Evolutionary conservation across 1,284 basidiomycete genomes (phyloP).

Genomic region (Leccinum subrobustum): DNA sequence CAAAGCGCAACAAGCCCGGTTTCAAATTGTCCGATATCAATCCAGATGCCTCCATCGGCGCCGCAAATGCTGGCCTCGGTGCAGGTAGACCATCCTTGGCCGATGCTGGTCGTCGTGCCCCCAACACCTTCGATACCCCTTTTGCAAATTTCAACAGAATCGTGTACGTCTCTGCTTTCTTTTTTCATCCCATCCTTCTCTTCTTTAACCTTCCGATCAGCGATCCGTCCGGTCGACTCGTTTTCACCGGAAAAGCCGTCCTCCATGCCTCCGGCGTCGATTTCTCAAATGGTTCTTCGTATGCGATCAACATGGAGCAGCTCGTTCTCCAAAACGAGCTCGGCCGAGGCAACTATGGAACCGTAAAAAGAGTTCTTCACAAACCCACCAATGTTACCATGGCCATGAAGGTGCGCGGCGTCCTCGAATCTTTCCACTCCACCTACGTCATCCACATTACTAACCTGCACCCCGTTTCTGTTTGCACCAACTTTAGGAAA

Average conservation of each 20-base stretch:
- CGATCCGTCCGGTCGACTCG: conserved; percentile 92
- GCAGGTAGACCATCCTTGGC: conserved; percentile 56
- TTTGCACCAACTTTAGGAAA: conserved; percentile 65
- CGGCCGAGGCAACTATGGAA: conserved; percentile 96
- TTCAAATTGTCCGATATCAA: conserved; percentile 67
- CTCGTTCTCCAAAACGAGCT: conserved; percentile 90
- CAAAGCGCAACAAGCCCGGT: conserved; percentile 54
- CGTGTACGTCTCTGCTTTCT: conserved; percentile 59
- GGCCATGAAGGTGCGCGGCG: conserved; percentile 89
- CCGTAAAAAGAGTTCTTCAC: conserved; percentile 94
- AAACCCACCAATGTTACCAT: conserved; percentile 93
- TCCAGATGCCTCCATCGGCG: conserved; percentile 45
- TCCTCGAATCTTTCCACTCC: not conserved
- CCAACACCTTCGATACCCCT: conserved; percentile 62
- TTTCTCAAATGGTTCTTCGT: conserved; percentile 90
- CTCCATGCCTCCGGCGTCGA: conserved; percentile 92
- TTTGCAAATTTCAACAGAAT: conserved; percentile 95
- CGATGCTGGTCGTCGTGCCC: conserved; percentile 43
- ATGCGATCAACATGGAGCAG: conserved; percentile 95
- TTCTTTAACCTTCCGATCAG: conserved; percentile 39
- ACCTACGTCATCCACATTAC: conserved; percentile 7
- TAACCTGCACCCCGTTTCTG: conserved; percentile 8
- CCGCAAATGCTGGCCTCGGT: conserved; percentile 66
- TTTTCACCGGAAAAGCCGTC: conserved; percentile 92
- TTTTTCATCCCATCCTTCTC: conserved; percentile 5